These are phyloP conservation scores for Hippophae rhamnoides DNA, from an alignment of 306 rosid species.

Conservation along the genomic window DNA sequence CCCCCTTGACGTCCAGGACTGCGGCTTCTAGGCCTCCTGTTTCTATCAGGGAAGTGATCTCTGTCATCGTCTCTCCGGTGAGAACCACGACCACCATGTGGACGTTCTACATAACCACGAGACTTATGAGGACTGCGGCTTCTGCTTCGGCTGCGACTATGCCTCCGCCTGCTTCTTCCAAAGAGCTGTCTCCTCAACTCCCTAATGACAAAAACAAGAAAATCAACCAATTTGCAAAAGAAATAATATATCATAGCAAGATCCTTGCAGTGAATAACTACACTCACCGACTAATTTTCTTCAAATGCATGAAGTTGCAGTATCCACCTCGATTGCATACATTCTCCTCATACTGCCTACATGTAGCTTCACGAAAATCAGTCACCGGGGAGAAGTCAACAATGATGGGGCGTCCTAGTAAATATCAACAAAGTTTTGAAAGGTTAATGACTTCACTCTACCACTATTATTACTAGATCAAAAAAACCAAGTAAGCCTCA, in stretches of 20 bases:
- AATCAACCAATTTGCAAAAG: background rate
- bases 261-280: background rate
- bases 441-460: slow-evolving; percentile 7
- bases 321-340: slow-evolving; percentile 98
- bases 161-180: slow-evolving; percentile 74
- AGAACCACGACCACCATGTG: slow-evolving; percentile 50
- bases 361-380: slow-evolving; percentile 98
- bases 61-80: slow-evolving; percentile 74
- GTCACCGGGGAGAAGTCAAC: slow-evolving; percentile 97
- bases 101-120: slow-evolving; percentile 63
- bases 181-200: slow-evolving; percentile 77
- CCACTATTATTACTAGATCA: background rate
- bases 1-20: slow-evolving; percentile 78
- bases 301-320: slow-evolving; percentile 95
- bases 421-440: slow-evolving; percentile 11
- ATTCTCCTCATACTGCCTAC: slow-evolving; percentile 97
- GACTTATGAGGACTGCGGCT: slow-evolving; percentile 82
- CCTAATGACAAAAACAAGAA: slow-evolving; percentile 25
- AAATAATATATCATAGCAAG: slow-evolving; percentile 4
- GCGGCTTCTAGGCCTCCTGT: slow-evolving; percentile 78
- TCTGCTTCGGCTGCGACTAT: slow-evolving; percentile 59
- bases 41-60: slow-evolving; percentile 48
- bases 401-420: slow-evolving; percentile 83
- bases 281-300: slow-evolving; percentile 80
- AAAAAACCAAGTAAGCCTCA: background rate